Evolutionary conservation across 2,329 filamentous ascomycete species (phyloP).

Genomic region (Dryadomyces quercus-mongolicae): DNA sequence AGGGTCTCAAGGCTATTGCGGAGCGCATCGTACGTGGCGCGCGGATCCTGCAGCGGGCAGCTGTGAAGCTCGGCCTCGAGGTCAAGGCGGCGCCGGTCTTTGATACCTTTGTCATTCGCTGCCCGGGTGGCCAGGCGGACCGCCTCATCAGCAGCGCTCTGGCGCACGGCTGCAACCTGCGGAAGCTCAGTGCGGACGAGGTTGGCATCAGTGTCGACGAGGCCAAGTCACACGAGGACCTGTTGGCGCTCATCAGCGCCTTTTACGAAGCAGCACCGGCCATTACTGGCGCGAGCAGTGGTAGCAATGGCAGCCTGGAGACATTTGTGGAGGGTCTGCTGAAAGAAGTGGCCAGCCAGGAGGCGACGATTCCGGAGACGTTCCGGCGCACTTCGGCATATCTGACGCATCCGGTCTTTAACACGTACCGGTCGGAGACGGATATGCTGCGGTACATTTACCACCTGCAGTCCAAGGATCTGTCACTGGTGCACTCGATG

Average conservation of each 20-base stretch:
- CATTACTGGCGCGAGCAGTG: not conserved
- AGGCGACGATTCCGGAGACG: conserved; percentile 32
- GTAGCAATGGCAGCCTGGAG: conserved; percentile 5
- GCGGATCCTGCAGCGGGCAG: conserved; percentile 52
- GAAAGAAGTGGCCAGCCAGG: conserved; percentile 14
- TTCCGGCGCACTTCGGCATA: conserved; percentile 64
- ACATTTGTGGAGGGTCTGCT: conserved; percentile 25
- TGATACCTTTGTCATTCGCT: conserved; percentile 66
- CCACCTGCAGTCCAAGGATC: conserved; percentile 85
- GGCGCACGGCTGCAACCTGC: conserved; percentile 46
- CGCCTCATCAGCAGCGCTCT: conserved; percentile 37
- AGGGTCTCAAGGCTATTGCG: conserved; percentile 73
- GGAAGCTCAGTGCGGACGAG: conserved; percentile 30
- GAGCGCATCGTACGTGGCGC: conserved; percentile 63
- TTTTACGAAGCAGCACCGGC: conserved; percentile 7
- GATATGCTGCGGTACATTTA: conserved; percentile 89
- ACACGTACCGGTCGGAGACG: conserved; percentile 88
- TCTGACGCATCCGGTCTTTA: conserved; percentile 87
- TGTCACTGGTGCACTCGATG: conserved; percentile 94
- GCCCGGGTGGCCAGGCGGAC: conserved; percentile 26
- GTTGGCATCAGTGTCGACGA: conserved; percentile 73
- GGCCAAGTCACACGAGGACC: conserved; percentile 18
- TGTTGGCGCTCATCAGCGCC: conserved; percentile 12
- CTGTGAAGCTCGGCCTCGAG: conserved; percentile 50
- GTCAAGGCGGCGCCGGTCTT: conserved; percentile 34